Evolutionary conservation across 257 asterid genomes (phyloP), one percentile per base, ranked within the genome.

Genomic region (Rehmannia glutinosa): DNA sequence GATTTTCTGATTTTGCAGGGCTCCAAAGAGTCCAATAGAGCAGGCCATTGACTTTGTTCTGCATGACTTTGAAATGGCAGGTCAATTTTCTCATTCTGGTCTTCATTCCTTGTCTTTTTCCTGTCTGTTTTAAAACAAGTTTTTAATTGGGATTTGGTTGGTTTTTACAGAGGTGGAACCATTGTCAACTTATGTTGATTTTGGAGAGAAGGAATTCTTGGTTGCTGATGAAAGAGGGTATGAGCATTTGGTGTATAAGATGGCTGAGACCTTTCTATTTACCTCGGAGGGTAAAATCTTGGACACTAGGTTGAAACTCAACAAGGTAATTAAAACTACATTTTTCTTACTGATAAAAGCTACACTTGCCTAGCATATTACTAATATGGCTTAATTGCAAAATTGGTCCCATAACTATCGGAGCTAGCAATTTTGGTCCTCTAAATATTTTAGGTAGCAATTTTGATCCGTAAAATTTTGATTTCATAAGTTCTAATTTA

Each of bases 1-100:
- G n/a, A 33, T 10, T 1, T 33, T 33, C 2, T 45, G 15, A 0
- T 15, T 16, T 41, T 63, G 57, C 84, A 89, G 96, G 20, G 75
- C 66, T 42, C 95, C 97, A 19, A 85, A 81, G 74, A 89, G 89
- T 36, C 98, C 98, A 8, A 84, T 92, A 38, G 98, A 92, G 80
- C 83, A 87, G 75, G 98, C 98, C 15, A 92, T 92, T 70, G 98
- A 92, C 85, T 92, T 92, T 73, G 84, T 92, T 62, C 95, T 92
- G 30, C 97, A 92, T 43, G 98, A 92, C 78, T 92, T 89, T 80
- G 98, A 92, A 78, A 92, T 92, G 98, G 97, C 98, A 81, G 98
- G 98, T 89, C 58, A 30, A n/a, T n/a, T n/a, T n/a, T n/a, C n/a
- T n/a, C n/a, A n/a, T n/a, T n/a, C n/a, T n/a, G n/a, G n/a, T n/a